Conservation (phyloP, 2,329 filamentous ascomycete genomes). For the Laburnicola sp. region DNA sequence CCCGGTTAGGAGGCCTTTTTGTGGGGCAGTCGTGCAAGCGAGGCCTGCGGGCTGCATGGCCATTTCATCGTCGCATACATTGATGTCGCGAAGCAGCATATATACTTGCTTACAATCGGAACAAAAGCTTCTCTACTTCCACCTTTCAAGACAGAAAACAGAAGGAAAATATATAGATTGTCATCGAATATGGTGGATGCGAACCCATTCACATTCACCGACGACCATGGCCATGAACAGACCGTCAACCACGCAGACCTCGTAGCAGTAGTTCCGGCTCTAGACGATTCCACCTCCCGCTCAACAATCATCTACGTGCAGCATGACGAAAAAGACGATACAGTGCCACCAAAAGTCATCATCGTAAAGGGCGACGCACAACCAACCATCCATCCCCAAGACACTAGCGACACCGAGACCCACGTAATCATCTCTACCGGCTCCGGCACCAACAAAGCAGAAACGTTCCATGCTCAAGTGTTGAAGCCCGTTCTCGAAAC, state of each 20-base stretch:
- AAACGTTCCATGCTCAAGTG: slow-evolving; percentile 43
- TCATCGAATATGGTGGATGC: slow-evolving; percentile 9
- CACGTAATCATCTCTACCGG: slow-evolving; percentile 52
- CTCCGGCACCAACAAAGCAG: slow-evolving; percentile 50
- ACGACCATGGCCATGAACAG: slow-evolving; percentile 12
- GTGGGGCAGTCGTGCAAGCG: slow-evolving; percentile 2
- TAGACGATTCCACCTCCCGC: slow-evolving; percentile 4
- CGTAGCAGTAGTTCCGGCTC: slow-evolving; percentile 13
- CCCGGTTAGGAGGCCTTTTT: not conserved
- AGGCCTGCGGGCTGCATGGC: slow-evolving; percentile 1
- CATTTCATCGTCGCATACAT: slow-evolving; percentile 2
- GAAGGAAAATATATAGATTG: not conserved
- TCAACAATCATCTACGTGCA: slow-evolving; percentile 21
- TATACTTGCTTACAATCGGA: not conserved
- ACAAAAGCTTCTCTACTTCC: not conserved
- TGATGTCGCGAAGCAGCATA: not conserved
- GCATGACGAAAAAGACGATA: slow-evolving; percentile 10
- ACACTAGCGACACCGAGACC: slow-evolving; percentile 27
- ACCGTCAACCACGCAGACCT: slow-evolving; percentile 16
- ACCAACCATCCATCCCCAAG: slow-evolving; percentile 11
- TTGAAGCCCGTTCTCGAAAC: slow-evolving; percentile 49
- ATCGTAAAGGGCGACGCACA: slow-evolving; percentile 21
- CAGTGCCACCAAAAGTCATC: slow-evolving; percentile 21
- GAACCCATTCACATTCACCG: slow-evolving; percentile 14
- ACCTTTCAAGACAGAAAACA: not conserved